Evolutionary conservation across 2,329 filamentous ascomycete species (phyloP).

Genomic region (Neophaeococcomyces aloes): DNA sequence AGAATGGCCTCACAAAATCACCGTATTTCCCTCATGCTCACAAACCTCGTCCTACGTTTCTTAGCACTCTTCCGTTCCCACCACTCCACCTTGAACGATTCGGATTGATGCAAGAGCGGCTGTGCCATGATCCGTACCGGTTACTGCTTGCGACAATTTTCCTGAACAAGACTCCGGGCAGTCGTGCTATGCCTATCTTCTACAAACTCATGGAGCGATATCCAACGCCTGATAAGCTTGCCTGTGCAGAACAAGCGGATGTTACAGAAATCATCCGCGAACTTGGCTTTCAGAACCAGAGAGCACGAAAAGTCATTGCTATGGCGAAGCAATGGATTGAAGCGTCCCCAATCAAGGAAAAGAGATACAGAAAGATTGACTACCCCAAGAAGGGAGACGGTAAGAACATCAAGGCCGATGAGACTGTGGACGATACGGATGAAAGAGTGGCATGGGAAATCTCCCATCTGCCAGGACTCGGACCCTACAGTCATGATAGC

Average conservation of each 20-base stretch:
- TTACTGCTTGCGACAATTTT: slow-evolving; percentile 76
- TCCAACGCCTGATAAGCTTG: slow-evolving; percentile 55
- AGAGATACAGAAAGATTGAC: slow-evolving; percentile 47
- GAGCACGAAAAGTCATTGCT: slow-evolving; percentile 56
- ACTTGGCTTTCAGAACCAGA: slow-evolving; percentile 59
- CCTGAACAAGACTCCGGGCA: slow-evolving; percentile 68
- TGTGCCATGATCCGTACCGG: slow-evolving; percentile 64
- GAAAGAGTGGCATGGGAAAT: slow-evolving; percentile 64
- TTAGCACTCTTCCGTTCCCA: slow-evolving; percentile 51
- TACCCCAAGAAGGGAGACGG: slow-evolving; percentile 44
- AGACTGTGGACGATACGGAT: slow-evolving; percentile 40
- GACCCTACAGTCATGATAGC: slow-evolving; percentile 74
- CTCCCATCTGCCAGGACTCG: slow-evolving; percentile 66
- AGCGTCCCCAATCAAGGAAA: slow-evolving; percentile 49
- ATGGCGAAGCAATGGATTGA: slow-evolving; percentile 61
- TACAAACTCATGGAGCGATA: slow-evolving; percentile 57
- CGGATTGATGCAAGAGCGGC: slow-evolving; percentile 73
- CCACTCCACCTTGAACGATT: slow-evolving; percentile 54
- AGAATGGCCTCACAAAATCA: slow-evolving; percentile 22
- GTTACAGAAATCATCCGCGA: slow-evolving; percentile 55
- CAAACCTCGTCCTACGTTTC: slow-evolving; percentile 21
- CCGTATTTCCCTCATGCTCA: slow-evolving; percentile 33
- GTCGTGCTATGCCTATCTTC: slow-evolving; percentile 64
- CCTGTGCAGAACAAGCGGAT: slow-evolving; percentile 44
- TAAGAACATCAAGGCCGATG: slow-evolving; percentile 37